phyloP scores from a whole-genome alignment of 164 flowering plant species.

The Annona squamosa region DNA sequence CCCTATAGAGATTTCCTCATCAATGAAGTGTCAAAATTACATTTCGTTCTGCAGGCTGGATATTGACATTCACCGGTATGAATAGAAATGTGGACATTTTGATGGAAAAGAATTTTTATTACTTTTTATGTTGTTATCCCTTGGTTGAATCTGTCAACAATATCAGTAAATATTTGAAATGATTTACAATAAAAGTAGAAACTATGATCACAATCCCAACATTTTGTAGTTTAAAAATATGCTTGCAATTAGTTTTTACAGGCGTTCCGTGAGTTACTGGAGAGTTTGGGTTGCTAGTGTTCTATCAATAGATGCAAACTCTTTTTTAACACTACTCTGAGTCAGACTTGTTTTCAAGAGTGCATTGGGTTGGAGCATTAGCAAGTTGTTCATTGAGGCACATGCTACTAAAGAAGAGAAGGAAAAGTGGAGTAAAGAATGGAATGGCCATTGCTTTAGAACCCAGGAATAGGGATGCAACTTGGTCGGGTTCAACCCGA shows the following conservation, averaged over 20 bases:
- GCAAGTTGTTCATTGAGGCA: background rate
- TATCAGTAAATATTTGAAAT: no score
- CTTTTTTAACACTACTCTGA: background rate
- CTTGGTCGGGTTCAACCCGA: background rate
- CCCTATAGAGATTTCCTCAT: conserved; percentile 90
- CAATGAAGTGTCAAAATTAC: conserved; percentile 71
- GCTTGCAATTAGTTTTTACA: background rate
- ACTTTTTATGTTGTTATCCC: background rate
- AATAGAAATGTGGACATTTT: background rate
- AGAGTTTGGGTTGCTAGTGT: background rate
- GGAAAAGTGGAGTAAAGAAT: no score
- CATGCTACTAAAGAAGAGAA: no score
- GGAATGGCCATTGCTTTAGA: no score
- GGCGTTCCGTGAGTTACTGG: background rate
- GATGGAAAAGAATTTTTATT: background rate
- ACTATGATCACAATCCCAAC: background rate
- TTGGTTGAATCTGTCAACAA: background rate
- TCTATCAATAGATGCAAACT: background rate
- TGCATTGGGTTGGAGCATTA: background rate
- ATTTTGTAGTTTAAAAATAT: background rate
- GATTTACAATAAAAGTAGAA: no score
- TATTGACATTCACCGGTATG: conserved; percentile 89
- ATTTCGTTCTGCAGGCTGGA: conserved; percentile 84
- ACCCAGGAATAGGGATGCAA: background rate
- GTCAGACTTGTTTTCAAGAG: background rate